These are phyloP conservation scores for Saitozyma podzolica DNA, from an alignment of 768 basidiomycete genomes.

Conservation along the genomic window DNA sequence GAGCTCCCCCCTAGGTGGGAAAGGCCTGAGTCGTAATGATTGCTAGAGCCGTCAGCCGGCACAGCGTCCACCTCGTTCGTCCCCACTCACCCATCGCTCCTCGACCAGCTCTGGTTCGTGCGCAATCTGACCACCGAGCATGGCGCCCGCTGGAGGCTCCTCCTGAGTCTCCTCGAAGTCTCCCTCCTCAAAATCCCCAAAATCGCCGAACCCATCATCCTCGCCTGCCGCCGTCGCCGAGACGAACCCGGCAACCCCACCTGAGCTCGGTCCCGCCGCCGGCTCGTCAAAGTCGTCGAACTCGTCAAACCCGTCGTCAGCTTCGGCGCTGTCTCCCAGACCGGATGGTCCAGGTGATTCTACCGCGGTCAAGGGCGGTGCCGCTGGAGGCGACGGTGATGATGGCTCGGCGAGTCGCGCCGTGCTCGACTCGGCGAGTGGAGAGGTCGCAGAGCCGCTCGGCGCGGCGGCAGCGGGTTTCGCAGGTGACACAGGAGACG, in stretches of 20 bases:
- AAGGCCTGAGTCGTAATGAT: conserved; percentile 65
- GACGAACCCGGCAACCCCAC: conserved; percentile 2
- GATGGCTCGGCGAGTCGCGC: neutral
- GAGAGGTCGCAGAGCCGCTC: conserved; percentile 10
- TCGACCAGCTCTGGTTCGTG: conserved; percentile 10
- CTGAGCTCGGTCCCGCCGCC: conserved; percentile 54
- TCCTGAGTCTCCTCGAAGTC: conserved; percentile 48
- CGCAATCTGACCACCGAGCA: conserved; percentile 8
- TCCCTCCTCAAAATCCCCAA: conserved; percentile 65
- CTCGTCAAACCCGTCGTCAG: conserved; percentile 57
- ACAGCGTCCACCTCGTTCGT: neutral
- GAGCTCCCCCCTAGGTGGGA: conserved; percentile 63
- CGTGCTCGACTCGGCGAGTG: conserved; percentile 1
- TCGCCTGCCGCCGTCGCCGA: conserved; percentile 6
- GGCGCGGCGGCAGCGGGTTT: too few species aligned
- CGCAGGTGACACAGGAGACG: too few species aligned
- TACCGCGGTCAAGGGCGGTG: neutral
- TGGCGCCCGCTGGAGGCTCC: conserved; percentile 44
- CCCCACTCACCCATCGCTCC: conserved; percentile 27
- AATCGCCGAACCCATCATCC: conserved; percentile 66
- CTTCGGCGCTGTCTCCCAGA: conserved; percentile 5
- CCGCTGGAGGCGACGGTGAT: conserved; percentile 5
- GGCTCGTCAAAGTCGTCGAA: conserved; percentile 60
- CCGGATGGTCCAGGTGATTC: neutral
- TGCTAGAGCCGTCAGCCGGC: conserved; percentile 57